Base-by-base conservation (phyloP, 2,329 filamentous ascomycete species). In the Fusarium pseudonygamai region DNA sequence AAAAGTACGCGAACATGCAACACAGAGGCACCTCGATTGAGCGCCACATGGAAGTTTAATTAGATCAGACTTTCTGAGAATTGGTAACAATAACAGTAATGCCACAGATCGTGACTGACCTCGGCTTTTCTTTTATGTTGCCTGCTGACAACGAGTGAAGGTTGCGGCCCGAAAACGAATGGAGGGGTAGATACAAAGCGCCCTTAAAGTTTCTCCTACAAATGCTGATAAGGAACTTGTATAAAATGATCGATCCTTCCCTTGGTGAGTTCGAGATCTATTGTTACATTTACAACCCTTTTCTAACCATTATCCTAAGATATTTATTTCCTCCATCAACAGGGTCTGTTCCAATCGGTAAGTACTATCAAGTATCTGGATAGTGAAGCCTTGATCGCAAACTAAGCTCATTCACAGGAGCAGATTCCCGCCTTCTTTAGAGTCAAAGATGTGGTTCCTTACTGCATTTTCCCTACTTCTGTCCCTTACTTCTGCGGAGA, bases 301-400 rank as follows among this genome's bases (percentile, higher is more conserved):
- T 5, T 7, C 8, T 4, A 46, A 14, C 5, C 37, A 28, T 37
- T 3, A 26, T 12, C 10, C 0, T 0, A 13, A 22, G 3, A 9
- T 5, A 2, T 7, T 12, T 28, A 3, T 22, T 8, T 20, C 16
- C 15, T 26, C 0, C 7, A 53, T 24, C 3, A 6, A 1, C 2
- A n/a, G 10, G 10, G 10, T 22, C 20, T n/a, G 18, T 12, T 5
- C 11, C 10, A 22, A 22, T 39, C 4, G 6, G 14, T 13, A 28
- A 28, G 3, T 46, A 28, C 26, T 11, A 11, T 22, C 8, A 28
- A 22, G 9, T 4, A 15, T 22, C 6, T 46, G 24, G 8, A 28
- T 15, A 3, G 13, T 15, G 4, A 22, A 46, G 13, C 8, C 13
- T 28, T 22, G 1, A 28, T 46, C 45, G 18, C 9, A n/a, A 13